Base-by-base conservation (phyloP, 129 eudicot genomes). In the Ambrosia trifida region DNA sequence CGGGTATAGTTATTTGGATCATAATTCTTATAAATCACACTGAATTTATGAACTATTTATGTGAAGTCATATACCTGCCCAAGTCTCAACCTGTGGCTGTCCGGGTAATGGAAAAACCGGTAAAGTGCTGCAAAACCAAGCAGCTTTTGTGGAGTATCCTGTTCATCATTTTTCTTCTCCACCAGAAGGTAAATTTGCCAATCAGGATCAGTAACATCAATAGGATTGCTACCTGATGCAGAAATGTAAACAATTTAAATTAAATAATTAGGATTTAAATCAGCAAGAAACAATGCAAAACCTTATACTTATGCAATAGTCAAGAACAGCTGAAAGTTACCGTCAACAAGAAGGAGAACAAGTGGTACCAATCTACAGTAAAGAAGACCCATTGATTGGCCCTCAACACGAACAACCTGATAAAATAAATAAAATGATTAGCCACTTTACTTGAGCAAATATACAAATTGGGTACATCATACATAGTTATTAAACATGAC, bases 281-380 rank as follows among this genome's bases (percentile, higher is more conserved):
- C 38, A 11, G 68, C 32, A 64, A 7, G 1, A 59, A 68, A 16
- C 32, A 36, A 73, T 19, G 75, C 50, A 44, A 74, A n/a, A 36
- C 49, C 46, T 4, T 57, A 30, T 45, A 13, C 18, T 36, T 68
- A 59, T 73, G 40, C n/a, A 62, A 58, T 61, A 28, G 52, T 57
- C 17, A 65, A 74, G n/a, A 58, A 51, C 35, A 65, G 60, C 18
- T 44, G 70, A 40, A 68, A 20, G 8, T 79, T 85, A 90, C 99
- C 99, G 79, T 95, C 99, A 69, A 95, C 86, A 57, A 95, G 91
- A 59, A 94, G 99, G 46, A 95, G 96, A 61, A 84, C 99, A 66
- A 95, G 97, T 50, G 97, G 96, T 61, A 95, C 93, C 85, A 95
- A 77, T 81, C 99, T 85, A 68, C 92, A 82, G 81, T 95, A 95